Base-by-base conservation (phyloP, 2,329 filamentous ascomycete genomes). In the Parastagonospora avenae region DNA sequence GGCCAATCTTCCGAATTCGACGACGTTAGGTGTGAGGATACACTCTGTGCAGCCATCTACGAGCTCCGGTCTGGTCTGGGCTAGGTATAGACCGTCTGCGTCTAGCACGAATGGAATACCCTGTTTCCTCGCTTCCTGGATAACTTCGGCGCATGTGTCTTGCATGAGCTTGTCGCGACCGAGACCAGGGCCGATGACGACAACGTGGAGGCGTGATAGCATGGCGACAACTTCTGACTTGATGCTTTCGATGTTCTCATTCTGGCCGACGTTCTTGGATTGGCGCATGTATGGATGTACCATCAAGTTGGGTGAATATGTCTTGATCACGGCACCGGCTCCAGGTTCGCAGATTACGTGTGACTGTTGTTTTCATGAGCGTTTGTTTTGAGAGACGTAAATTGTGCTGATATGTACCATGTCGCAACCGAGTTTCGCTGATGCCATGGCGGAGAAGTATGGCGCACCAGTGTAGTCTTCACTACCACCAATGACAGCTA, bases 371-470 rank as follows among this genome's bases (percentile, higher is more conserved):
- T 9, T 1, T 8, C 37, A 48, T 69, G 56, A 52, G 70, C 53
- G 29, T 14, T 7, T 48, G 28, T 40, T 41, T 57, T 48, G 31
- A n/a, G n/a, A n/a, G n/a, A n/a, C n/a, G n/a, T n/a, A n/a, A 46
- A 8, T 30, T 27, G 14, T 31, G 24, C 24, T 30, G 12, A 27
- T 11, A 46, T 12, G 19, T 80, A 93, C 91, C 90, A 96, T 90
- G 68, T 96, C 92, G 67, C 88, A 91, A 74, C 93, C 94, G 50
- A 97, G 78, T 67, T 89, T 86, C 40, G 94, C 94, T 60, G 91
- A 96, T 10, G 94, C 94, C 86, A 97, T 97, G 59, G 93, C 92
- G 15, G 93, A 97, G 77, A 99, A 99, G 78, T 96, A 99, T 10
- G 94, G 94, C 51, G 94, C 94, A 32, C 94, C 94, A 1, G 94